phyloP scores from a whole-genome alignment of 2,329 filamentous ascomycete species.

The Cladophialophora bantiana region DNA sequence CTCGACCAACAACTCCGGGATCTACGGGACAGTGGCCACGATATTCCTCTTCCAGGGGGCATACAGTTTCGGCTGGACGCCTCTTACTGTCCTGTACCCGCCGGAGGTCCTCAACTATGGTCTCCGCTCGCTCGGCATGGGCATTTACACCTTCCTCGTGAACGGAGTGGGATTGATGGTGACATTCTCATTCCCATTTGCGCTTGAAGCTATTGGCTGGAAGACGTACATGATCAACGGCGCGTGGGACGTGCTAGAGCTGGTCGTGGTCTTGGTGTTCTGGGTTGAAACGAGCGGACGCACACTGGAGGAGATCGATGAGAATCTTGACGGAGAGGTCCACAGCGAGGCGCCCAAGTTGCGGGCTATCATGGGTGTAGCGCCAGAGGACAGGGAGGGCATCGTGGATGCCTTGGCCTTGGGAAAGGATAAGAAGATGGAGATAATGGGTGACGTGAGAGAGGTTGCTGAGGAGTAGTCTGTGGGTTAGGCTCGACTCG shows the following conservation, averaged over 20 bases:
- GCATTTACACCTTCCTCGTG: conserved; percentile 45
- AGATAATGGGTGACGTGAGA: conserved; percentile 10
- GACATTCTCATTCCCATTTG: conserved; percentile 54
- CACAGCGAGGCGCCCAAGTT: conserved; percentile 27
- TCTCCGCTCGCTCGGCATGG: conserved; percentile 58
- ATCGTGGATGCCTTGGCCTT: conserved; percentile 27
- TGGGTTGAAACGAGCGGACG: conserved; percentile 40
- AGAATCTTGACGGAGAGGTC: conserved; percentile 37
- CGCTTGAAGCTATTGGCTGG: conserved; percentile 54
- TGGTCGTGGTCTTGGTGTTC: conserved; percentile 30
- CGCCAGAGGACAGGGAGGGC: conserved; percentile 37
- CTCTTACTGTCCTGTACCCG: conserved; percentile 57
- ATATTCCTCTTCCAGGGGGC: conserved; percentile 48
- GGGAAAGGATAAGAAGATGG: conserved; percentile 19
- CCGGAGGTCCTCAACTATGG: conserved; percentile 60
- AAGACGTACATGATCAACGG: conserved; percentile 59
- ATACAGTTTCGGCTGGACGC: conserved; percentile 57
- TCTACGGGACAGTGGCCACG: conserved; percentile 51
- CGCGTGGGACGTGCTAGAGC: conserved; percentile 50
- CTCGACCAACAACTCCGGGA: conserved; percentile 48
- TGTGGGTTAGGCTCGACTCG: not conserved
- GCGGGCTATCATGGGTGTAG: conserved; percentile 24
- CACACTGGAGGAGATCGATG: conserved; percentile 41
- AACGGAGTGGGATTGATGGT: conserved; percentile 47
- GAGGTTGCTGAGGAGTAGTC: conserved; percentile 19